Percentiles rank a stretch among this genome's conserved stretches.
phyloP scores from a whole-genome alignment of 2,329 filamentous ascomycete species.

The Fusarium circinatum region DNA sequence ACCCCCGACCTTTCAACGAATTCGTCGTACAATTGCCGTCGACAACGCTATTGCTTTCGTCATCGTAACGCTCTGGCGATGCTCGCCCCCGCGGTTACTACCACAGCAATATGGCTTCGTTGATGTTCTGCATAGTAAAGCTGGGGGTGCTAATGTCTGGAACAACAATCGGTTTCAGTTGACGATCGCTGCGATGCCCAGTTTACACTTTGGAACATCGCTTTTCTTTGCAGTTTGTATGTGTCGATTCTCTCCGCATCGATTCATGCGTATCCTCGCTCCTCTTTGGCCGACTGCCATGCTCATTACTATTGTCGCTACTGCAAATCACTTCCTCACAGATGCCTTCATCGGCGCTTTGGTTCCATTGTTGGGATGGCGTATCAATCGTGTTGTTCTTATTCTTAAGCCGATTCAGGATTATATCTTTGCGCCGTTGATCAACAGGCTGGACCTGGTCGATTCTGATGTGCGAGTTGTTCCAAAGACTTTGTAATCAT shows the following conservation, averaged over 20 bases:
- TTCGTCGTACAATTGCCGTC: constrained; percentile 59
- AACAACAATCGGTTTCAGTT: constrained; percentile 58
- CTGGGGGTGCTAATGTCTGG: constrained; percentile 48
- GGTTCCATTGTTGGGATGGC: constrained; percentile 51
- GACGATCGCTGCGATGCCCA: constrained; percentile 61
- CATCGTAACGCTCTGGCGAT: constrained; percentile 59
- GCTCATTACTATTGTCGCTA: constrained; percentile 54
- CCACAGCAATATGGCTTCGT: constrained; percentile 58
- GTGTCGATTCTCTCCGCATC: constrained; percentile 54
- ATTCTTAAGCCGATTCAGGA: constrained; percentile 45
- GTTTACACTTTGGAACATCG: constrained; percentile 57
- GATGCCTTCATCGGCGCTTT: constrained; percentile 50
- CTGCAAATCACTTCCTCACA: constrained; percentile 53
- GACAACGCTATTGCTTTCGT: constrained; percentile 60
- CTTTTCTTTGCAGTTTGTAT: constrained; percentile 50
- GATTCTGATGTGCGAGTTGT: constrained; percentile 20
- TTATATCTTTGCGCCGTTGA: constrained; percentile 40
- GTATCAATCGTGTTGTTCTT: constrained; percentile 42
- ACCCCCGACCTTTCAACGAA: constrained; percentile 51
- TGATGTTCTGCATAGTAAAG: constrained; percentile 55
- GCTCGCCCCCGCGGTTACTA: constrained; percentile 60
- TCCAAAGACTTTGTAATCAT: constrained; percentile 28
- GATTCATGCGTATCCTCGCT: constrained; percentile 48
- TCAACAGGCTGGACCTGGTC: constrained; percentile 40
- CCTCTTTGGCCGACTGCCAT: constrained; percentile 56